A percentile compares a stretch with the other conserved stretches of the same genome.
Evolutionary conservation across 768 basidiomycete genomes (phyloP).

Genomic region (Candolleomyces eurysporus): DNA sequence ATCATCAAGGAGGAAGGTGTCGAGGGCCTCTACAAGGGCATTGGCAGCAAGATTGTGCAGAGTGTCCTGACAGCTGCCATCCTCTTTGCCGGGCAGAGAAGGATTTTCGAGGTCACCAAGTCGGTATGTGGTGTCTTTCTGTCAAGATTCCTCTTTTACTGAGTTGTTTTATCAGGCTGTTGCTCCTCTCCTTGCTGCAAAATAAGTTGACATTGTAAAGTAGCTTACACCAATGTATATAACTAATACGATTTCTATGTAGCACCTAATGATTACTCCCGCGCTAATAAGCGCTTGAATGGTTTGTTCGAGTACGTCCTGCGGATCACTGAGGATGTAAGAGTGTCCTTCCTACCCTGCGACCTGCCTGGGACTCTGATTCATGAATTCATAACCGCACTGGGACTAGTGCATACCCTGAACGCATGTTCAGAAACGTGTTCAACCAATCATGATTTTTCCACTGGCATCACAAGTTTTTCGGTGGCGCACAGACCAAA

Average conservation of each 20-base stretch:
- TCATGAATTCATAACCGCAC: no score
- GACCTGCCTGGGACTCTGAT: no score
- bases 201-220: slow-evolving; percentile 1
- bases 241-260: background rate
- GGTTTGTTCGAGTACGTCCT: no score
- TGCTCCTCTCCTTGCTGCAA: slow-evolving; percentile 6
- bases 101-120: slow-evolving; percentile 75
- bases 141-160: background rate
- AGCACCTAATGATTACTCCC: no score
- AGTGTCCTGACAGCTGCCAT: slow-evolving; percentile 93
- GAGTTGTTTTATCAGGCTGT: slow-evolving; percentile 4
- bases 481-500: slow-evolving; percentile 42
- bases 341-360: no score
- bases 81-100: slow-evolving; percentile 85
- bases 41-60: slow-evolving; percentile 85
- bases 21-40: slow-evolving; percentile 84
- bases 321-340: no score
- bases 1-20: slow-evolving; percentile 79
- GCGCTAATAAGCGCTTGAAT: no score
- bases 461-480: no score
- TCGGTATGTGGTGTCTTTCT: slow-evolving; percentile 25
- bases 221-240: background rate
- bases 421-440: no score
- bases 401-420: no score
- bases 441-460: no score